Percentiles rank a stretch among this genome's conserved stretches.
Conservation (phyloP, 2,329 filamentous ascomycete genomes). For the Aureobasidium sp. region DNA sequence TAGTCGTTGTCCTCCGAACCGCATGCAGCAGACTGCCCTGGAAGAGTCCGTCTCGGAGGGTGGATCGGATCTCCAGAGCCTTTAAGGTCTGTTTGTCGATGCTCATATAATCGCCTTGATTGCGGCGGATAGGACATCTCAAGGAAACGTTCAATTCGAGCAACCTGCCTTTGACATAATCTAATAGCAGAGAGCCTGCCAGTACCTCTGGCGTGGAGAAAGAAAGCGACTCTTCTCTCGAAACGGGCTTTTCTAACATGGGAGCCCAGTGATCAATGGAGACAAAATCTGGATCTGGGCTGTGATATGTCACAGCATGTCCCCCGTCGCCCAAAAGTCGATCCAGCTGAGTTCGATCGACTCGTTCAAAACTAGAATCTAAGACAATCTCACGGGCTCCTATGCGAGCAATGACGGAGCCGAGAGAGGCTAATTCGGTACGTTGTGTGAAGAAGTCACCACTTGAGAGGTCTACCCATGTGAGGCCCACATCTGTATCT, state of each 20-base stretch:
- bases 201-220: slow-evolving; percentile 65
- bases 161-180: slow-evolving; percentile 74
- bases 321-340: slow-evolving; percentile 36
- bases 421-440: slow-evolving; percentile 61
- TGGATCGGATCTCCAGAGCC: slow-evolving; percentile 81
- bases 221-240: slow-evolving; percentile 31
- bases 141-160: slow-evolving; percentile 73
- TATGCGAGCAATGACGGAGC: slow-evolving; percentile 77
- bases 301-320: slow-evolving; percentile 67
- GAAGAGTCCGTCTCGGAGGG: slow-evolving; percentile 69
- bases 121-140: slow-evolving; percentile 70
- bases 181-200: slow-evolving; percentile 73
- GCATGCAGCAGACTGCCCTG: slow-evolving; percentile 84
- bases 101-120: slow-evolving; percentile 69
- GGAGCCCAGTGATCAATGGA: slow-evolving; percentile 59
- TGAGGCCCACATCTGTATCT: slow-evolving; percentile 57
- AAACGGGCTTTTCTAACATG: slow-evolving; percentile 69
- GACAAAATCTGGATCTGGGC: slow-evolving; percentile 21
- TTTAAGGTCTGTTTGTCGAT: slow-evolving; percentile 90
- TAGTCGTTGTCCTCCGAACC: slow-evolving; percentile 83
- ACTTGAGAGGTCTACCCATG: slow-evolving; percentile 93
- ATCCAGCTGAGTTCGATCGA: slow-evolving; percentile 30
- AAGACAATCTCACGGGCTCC: slow-evolving; percentile 79
- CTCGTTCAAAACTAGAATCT: slow-evolving; percentile 47
- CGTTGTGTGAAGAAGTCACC: slow-evolving; percentile 86